Percentiles rank a stretch among this genome's conserved stretches.
These are phyloP conservation scores for Tylopilus vinaceipallidus DNA, from an alignment of 768 basidiomycete genomes.

Conservation along the genomic window DNA sequence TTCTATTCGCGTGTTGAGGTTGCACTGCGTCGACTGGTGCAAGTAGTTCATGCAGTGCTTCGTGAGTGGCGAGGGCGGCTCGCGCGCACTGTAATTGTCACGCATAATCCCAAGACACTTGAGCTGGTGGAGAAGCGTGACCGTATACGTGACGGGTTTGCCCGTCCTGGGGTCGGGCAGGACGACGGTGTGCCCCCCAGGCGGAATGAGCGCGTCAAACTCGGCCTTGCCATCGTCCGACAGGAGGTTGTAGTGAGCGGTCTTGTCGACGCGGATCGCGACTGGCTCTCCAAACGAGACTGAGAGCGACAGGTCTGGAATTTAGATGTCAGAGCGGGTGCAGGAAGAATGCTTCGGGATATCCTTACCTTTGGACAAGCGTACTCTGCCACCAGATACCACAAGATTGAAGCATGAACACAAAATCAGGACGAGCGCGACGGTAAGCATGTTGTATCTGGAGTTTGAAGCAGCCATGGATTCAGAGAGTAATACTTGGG, in stretches of 20 bases:
- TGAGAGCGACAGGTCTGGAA: conserved; percentile 10
- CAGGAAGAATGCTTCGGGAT: not conserved
- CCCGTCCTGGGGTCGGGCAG: conserved; percentile 9
- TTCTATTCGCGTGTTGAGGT: conserved; percentile 13
- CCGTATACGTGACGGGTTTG: conserved; percentile 12
- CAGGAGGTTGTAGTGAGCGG: conserved; percentile 10
- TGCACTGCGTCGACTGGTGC: conserved; percentile 13
- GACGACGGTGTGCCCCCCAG: conserved; percentile 6
- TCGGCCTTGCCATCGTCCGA: conserved; percentile 13
- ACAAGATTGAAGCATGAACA: conserved; percentile 1
- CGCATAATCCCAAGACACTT: conserved; percentile 13
- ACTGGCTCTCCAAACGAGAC: conserved; percentile 11
- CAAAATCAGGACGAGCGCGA: not conserved
- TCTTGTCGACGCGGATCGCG: conserved; percentile 12
- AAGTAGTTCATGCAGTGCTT: conserved; percentile 11
- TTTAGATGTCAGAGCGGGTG: not conserved
- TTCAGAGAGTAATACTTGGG: not conserved
- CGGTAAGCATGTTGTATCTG: too few relatives aligned
- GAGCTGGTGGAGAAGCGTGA: conserved; percentile 13
- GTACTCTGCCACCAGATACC: conserved; percentile 1
- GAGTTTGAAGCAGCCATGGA: not conserved
- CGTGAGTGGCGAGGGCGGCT: conserved; percentile 7
- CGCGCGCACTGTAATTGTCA: conserved; percentile 1
- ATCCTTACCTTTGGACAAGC: conserved; percentile 4
- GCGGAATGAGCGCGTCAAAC: conserved; percentile 14